These are phyloP conservation scores for Xylariaceae sp. DNA, from an alignment of 2,329 filamentous ascomycete species.

Conservation along the genomic window DNA sequence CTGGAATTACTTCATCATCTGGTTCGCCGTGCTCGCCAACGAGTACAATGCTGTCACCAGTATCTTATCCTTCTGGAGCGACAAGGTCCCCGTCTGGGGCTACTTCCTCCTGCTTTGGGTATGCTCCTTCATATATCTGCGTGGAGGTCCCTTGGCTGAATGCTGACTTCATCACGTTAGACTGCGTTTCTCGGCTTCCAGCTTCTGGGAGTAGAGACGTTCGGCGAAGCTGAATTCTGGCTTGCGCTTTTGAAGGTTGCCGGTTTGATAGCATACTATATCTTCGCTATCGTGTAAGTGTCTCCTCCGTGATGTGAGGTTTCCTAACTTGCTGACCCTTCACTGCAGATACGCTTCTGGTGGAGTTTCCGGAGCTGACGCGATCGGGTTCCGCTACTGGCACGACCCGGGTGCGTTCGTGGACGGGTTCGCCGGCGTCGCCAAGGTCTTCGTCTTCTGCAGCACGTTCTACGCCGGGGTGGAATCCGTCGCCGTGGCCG, in stretches of 20 bases:
- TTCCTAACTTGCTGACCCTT: constrained; percentile 5
- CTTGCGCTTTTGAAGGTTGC: constrained; percentile 67
- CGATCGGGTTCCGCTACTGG: constrained; percentile 68
- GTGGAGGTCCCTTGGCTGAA: not conserved
- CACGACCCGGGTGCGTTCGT: constrained; percentile 63
- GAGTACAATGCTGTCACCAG: constrained; percentile 66
- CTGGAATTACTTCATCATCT: constrained; percentile 66
- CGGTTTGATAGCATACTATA: constrained; percentile 64
- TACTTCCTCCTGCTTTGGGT: constrained; percentile 72
- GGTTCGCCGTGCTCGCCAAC: constrained; percentile 52
- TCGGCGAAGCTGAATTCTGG: constrained; percentile 78
- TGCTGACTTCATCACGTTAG: constrained; percentile 20
- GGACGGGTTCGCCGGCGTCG: constrained; percentile 61
- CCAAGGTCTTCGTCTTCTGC: constrained; percentile 63
- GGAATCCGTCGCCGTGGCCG: constrained; percentile 54
- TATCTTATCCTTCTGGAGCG: constrained; percentile 62
- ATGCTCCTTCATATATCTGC: constrained; percentile 13
- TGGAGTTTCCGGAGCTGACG: constrained; percentile 55
- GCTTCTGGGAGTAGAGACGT: constrained; percentile 65
- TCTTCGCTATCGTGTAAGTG: constrained; percentile 61
- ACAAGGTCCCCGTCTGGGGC: constrained; percentile 56
- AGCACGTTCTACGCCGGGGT: constrained; percentile 66
- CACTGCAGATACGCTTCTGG: constrained; percentile 54
- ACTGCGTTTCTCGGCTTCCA: constrained; percentile 61
- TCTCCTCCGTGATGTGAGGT: not conserved